Percentiles rank a stretch among this genome's conserved stretches.
phyloP scores from a whole-genome alignment of 1,284 basidiomycete species.

The Pseudozyma tsukubaensis region DNA sequence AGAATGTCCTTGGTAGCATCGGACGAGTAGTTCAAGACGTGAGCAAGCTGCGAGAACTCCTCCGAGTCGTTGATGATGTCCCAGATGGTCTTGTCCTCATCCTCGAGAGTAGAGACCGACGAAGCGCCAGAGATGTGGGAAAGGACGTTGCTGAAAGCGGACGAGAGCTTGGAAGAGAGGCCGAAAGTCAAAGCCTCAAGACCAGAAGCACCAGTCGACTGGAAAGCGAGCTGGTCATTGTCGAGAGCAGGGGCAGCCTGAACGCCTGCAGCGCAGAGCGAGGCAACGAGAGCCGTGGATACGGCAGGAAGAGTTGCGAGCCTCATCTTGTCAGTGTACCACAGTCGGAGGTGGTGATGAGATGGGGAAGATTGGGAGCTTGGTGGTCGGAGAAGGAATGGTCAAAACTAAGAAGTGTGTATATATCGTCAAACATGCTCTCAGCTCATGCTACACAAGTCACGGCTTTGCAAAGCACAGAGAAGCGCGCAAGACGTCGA shows the following conservation, averaged over 20 bases:
- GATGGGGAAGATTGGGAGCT: background rate
- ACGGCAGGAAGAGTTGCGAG: constrained; percentile 12
- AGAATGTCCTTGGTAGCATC: constrained; percentile 56
- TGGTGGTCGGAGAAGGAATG: background rate
- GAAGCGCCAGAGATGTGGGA: constrained; percentile 10
- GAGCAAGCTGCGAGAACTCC: constrained; percentile 53
- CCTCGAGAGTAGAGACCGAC: constrained; percentile 1
- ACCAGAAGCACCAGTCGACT: constrained; percentile 16
- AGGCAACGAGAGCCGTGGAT: constrained; percentile 13
- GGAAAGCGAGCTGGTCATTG: constrained; percentile 21
- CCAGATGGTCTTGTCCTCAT: constrained; percentile 49
- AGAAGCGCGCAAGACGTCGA: too few relatives aligned
- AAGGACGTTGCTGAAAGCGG: constrained; percentile 16
- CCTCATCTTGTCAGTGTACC: constrained; percentile 16
- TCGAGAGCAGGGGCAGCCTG: constrained; percentile 32
- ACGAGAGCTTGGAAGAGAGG: constrained; percentile 33
- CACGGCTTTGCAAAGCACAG: too few relatives aligned
- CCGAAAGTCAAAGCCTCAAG: constrained; percentile 27
- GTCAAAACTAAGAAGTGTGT: too few relatives aligned
- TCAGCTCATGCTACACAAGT: too few relatives aligned
- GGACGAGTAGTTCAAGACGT: constrained; percentile 58
- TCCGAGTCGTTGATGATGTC: constrained; percentile 49
- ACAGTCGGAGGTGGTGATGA: background rate
- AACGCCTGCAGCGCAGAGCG: constrained; percentile 12
- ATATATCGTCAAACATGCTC: too few relatives aligned